A percentile compares a stretch with the other conserved stretches of the same genome.
phyloP scores from a whole-genome alignment of 305 asterid species.

The Striga hermonthica region DNA sequence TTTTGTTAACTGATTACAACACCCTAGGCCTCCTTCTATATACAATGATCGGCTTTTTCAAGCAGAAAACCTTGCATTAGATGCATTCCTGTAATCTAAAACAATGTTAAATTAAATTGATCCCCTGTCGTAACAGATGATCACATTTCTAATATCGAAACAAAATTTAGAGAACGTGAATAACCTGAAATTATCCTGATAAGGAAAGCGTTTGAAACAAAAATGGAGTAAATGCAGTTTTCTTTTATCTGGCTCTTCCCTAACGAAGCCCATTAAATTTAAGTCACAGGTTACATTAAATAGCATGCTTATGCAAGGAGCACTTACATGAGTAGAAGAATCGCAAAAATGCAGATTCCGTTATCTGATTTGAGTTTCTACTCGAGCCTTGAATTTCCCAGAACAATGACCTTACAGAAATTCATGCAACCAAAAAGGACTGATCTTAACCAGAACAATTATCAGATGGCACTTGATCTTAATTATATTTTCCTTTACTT shows the following conservation, averaged over 20 bases:
- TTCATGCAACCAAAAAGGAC: slow-evolving; percentile 41
- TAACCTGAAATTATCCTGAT: not conserved
- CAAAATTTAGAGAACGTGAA: not conserved
- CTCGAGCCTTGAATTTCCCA: slow-evolving; percentile 48
- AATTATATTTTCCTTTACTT: slow-evolving; percentile 17
- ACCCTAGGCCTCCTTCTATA: too few species aligned
- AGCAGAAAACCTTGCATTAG: not conserved
- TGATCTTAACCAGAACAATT: slow-evolving; percentile 35
- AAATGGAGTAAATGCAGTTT: not conserved
- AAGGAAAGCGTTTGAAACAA: slow-evolving; percentile 7
- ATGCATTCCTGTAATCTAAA: not conserved
- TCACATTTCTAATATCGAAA: not conserved
- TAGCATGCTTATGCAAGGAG: slow-evolving; percentile 34
- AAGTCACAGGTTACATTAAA: slow-evolving; percentile 14
- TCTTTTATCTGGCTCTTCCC: slow-evolving; percentile 8
- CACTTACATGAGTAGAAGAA: slow-evolving; percentile 61
- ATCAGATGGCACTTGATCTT: slow-evolving; percentile 34
- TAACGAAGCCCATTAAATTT: slow-evolving; percentile 11
- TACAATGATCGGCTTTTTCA: not conserved
- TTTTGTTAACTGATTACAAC: slow-evolving; percentile 1
- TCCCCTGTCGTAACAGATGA: not conserved
- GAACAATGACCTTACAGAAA: slow-evolving; percentile 40
- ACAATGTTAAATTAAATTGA: not conserved
- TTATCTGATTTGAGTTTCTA: slow-evolving; percentile 35
- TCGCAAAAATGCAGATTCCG: slow-evolving; percentile 44